phyloP scores from a whole-genome alignment of 768 basidiomycete species.

The Boletus fagicola region DNA sequence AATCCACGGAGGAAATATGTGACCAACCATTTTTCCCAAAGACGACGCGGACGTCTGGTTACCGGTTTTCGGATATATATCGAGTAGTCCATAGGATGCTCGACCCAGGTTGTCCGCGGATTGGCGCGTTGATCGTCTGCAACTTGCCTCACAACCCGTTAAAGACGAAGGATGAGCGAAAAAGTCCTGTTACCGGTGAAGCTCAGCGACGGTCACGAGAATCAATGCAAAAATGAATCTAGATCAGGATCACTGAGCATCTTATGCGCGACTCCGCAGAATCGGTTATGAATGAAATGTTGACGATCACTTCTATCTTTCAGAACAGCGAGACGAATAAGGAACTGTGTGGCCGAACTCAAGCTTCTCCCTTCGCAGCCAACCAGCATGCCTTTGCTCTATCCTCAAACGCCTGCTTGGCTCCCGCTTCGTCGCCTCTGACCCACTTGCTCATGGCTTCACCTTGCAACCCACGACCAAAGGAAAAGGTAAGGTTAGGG shows the following conservation, averaged over 20 bases:
- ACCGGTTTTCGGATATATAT: not conserved
- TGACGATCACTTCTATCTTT: not conserved
- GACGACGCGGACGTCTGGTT: not conserved
- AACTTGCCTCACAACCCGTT: not conserved
- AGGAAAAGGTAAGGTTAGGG: slow-evolving; percentile 49
- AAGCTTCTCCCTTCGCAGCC: slow-evolving; percentile 38
- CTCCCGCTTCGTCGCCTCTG: slow-evolving; percentile 41
- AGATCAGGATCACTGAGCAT: not conserved
- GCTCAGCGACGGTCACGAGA: not conserved
- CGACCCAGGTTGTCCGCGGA: not conserved
- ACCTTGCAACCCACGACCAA: slow-evolving; percentile 50
- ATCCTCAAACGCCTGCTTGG: slow-evolving; percentile 40
- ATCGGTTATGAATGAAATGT: not conserved
- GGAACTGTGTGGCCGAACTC: not conserved
- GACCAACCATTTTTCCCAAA: not conserved
- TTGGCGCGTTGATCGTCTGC: not conserved
- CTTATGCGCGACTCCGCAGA: not conserved
- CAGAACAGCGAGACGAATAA: not conserved
- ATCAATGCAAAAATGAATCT: not conserved
- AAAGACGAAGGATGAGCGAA: too few relatives aligned
- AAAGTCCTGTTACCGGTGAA: not conserved
- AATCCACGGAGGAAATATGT: not conserved
- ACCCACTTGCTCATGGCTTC: slow-evolving; percentile 48
- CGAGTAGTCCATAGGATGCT: not conserved
- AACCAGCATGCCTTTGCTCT: slow-evolving; percentile 45